Percentiles rank a stretch among this genome's conserved stretches.
Evolutionary conservation across 495 filamentous ascomycete species (phyloP).

Genomic region (Penicillium maclennaniae): DNA sequence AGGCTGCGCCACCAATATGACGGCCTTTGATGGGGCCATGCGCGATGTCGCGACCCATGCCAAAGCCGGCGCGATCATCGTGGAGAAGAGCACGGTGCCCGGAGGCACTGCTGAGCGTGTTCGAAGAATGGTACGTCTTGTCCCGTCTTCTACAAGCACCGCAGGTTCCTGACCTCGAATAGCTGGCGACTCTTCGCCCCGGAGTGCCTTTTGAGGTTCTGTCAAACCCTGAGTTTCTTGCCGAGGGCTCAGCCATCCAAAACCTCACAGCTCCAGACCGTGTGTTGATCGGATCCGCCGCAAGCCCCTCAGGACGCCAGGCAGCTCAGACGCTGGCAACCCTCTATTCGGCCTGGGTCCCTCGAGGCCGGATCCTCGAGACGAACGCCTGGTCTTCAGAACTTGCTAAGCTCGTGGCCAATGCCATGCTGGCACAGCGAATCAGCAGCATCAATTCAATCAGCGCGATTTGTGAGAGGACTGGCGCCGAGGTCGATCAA

Average conservation of each 20-base stretch:
- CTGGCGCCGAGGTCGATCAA: constrained; percentile 72
- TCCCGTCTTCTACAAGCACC: not conserved
- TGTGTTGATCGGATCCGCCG: constrained; percentile 69
- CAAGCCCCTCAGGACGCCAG: constrained; percentile 49
- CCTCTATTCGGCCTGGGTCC: constrained; percentile 72
- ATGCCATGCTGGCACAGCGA: constrained; percentile 77
- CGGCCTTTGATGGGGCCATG: constrained; percentile 66
- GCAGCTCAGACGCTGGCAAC: constrained; percentile 61
- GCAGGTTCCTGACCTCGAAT: constrained; percentile 5
- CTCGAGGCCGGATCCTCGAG: constrained; percentile 59
- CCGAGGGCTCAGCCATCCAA: constrained; percentile 71
- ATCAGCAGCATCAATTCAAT: constrained; percentile 84
- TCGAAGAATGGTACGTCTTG: constrained; percentile 51
- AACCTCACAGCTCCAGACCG: constrained; percentile 72
- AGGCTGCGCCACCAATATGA: constrained; percentile 68
- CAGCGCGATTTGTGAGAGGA: constrained; percentile 73
- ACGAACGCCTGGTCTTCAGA: constrained; percentile 80
- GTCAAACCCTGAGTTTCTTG: constrained; percentile 81
- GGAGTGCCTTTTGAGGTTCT: constrained; percentile 68
- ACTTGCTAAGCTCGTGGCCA: constrained; percentile 74
- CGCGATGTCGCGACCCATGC: constrained; percentile 64
- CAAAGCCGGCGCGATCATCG: constrained; percentile 65
- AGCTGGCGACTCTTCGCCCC: constrained; percentile 52
- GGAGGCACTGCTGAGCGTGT: constrained; percentile 72
- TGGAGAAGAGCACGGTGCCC: constrained; percentile 83